Percentiles rank a stretch among this genome's conserved stretches.
These are phyloP conservation scores for Flaveria brownii DNA, from an alignment of 129 eudicot genomes.

Conservation along the genomic window DNA sequence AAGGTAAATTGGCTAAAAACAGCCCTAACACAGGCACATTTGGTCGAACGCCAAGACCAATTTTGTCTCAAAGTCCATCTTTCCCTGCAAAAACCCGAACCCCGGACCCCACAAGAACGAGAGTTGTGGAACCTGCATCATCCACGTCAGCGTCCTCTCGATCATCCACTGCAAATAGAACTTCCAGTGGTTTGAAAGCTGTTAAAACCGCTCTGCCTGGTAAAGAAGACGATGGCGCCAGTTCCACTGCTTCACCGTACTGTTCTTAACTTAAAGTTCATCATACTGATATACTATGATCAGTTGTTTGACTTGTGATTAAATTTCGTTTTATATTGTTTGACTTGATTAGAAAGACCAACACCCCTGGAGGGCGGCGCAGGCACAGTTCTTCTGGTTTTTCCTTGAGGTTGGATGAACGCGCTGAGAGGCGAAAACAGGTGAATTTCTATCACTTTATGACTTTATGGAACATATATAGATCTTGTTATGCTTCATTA, in stretches of 20 bases:
- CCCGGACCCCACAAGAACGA: slow-evolving; percentile 31
- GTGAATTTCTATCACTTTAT: slow-evolving; percentile 26
- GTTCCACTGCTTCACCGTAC: slow-evolving; percentile 68
- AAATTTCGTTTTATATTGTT: background rate
- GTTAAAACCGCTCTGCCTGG: slow-evolving; percentile 24
- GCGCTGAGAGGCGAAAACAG: slow-evolving; percentile 90
- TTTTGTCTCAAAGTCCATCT: slow-evolving; percentile 56
- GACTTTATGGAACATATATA: background rate
- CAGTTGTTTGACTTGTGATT: slow-evolving; percentile 1
- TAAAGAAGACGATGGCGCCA: slow-evolving; percentile 56
- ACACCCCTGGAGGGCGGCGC: slow-evolving; percentile 40
- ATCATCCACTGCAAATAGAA: slow-evolving; percentile 2
- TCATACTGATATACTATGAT: background rate
- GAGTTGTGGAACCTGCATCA: slow-evolving; percentile 24
- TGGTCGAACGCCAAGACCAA: slow-evolving; percentile 46
- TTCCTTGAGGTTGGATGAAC: slow-evolving; percentile 70
- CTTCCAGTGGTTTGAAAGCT: slow-evolving; percentile 35
- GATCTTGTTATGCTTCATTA: background rate
- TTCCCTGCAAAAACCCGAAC: slow-evolving; percentile 53
- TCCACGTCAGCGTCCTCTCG: slow-evolving; percentile 38
- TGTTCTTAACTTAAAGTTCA: background rate
- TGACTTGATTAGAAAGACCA: background rate
- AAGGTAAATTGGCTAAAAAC: slow-evolving; percentile 37
- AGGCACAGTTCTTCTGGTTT: slow-evolving; percentile 50
- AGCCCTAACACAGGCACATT: slow-evolving; percentile 32